Percentiles rank a stretch among this genome's conserved stretches.
These are phyloP conservation scores for Elsinoe batatas DNA, from an alignment of 2,329 filamentous ascomycete genomes.

Conservation along the genomic window DNA sequence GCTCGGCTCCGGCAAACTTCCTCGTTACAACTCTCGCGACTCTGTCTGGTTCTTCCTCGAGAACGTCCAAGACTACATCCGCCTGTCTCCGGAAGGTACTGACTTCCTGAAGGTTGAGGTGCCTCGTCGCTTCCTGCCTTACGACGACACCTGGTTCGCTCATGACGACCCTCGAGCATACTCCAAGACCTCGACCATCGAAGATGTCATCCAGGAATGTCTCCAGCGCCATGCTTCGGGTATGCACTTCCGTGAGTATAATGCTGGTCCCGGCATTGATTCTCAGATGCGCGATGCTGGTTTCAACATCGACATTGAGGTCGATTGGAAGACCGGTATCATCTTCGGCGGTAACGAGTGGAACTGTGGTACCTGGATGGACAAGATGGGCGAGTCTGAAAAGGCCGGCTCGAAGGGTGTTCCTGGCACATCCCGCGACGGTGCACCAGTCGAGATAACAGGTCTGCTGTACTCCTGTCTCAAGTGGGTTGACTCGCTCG, in stretches of 20 bases:
- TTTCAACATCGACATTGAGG: slow-evolving; percentile 82
- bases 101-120: slow-evolving; percentile 66
- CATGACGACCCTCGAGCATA: slow-evolving; percentile 75
- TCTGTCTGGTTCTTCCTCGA: slow-evolving; percentile 98
- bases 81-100: slow-evolving; percentile 67
- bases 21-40: slow-evolving; percentile 90
- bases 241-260: slow-evolving; percentile 87
- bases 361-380: slow-evolving; percentile 99
- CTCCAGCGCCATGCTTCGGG: slow-evolving; percentile 85
- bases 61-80: slow-evolving; percentile 85
- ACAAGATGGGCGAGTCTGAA: slow-evolving; percentile 99
- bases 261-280: slow-evolving; percentile 80
- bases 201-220: slow-evolving; percentile 86
- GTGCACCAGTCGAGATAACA: slow-evolving; percentile 88
- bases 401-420: slow-evolving; percentile 85
- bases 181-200: slow-evolving; percentile 69
- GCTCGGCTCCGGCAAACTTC: slow-evolving; percentile 71
- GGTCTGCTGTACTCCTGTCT: slow-evolving; percentile 87
- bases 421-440: slow-evolving; percentile 92
- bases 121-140: slow-evolving; percentile 78
- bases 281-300: slow-evolving; percentile 87
- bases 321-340: slow-evolving; percentile 84
- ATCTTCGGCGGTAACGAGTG: slow-evolving; percentile 88
- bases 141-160: slow-evolving; percentile 90
- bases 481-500: slow-evolving; percentile 63